phyloP scores from a whole-genome alignment of 1,284 basidiomycete genomes.

The Trichosporon ovoides region DNA sequence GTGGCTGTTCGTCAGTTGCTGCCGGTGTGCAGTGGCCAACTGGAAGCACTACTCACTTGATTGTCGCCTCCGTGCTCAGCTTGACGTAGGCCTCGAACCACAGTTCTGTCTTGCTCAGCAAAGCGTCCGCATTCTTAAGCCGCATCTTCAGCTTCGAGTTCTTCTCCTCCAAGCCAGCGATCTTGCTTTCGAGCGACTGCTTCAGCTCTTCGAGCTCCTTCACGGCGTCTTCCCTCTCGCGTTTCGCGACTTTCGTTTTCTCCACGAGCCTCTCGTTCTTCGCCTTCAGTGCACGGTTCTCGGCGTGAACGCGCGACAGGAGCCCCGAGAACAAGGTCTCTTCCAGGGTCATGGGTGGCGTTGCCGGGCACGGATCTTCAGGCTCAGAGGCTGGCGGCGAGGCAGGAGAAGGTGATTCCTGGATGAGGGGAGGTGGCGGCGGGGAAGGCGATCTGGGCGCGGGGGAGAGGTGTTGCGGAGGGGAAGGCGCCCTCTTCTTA shows the following conservation, averaged over 20 bases:
- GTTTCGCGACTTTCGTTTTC: not conserved
- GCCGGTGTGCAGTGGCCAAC: not conserved
- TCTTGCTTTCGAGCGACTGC: not conserved
- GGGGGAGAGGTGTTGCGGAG: not conserved
- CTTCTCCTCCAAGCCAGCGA: not conserved
- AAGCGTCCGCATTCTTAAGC: not conserved
- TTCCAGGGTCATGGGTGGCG: not conserved
- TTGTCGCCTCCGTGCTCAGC: not conserved
- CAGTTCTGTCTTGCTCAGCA: constrained; percentile 1
- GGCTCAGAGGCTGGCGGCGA: not conserved
- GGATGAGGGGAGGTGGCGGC: not conserved
- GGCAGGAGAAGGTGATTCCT: not conserved
- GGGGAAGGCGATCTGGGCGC: not conserved
- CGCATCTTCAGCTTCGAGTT: constrained; percentile 3
- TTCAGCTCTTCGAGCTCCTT: not conserved
- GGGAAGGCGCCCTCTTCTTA: not conserved
- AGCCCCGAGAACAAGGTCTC: not conserved
- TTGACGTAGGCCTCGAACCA: constrained; percentile 4
- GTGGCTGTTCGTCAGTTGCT: not conserved
- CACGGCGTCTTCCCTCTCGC: not conserved
- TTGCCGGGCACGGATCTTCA: not conserved
- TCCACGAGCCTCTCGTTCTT: not conserved
- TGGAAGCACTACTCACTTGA: not conserved
- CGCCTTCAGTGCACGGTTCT: constrained; percentile 3
- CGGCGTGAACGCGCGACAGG: not conserved